Evolutionary conservation across 2,329 filamentous ascomycete genomes (phyloP), one percentile per base, ranked within the genome.

Genomic region (Diatrype stigma): DNA sequence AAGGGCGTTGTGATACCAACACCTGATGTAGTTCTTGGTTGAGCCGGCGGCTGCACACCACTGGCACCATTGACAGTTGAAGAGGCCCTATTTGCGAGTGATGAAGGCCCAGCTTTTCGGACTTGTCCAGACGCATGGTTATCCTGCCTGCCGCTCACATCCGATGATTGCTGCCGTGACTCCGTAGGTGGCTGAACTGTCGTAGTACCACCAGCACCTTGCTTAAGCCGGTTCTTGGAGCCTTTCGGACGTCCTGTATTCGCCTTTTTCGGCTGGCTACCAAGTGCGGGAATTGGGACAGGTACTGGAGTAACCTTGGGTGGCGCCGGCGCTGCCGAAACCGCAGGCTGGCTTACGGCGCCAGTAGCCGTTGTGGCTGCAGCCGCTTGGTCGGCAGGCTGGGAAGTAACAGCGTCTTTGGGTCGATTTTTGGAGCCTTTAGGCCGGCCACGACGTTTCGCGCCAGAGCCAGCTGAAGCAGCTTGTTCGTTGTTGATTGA

Each of bases 351-450:
- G 21, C 48, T 50, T 12, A 49, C 42, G 16, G 35, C 19, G 49
- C 40, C 55, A 38, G 34, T 53, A 34, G 42, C n/a, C 19, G 46
- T 22, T 16, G 51, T 28, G 6, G 53, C 12, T 46, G 56, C 53
- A 21, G 44, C 42, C 45, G 53, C 22, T 10, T 62, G 57, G 28
- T 59, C 46, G 42, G 54, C 52, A 57, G 64, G 65, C 51, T 66
- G 63, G 30, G 58, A 49, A 47, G 45, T 57, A 51, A 53, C 17
- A 30, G 12, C 28, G 26, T 71, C 67, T 53, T 73, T 77, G 2
- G 72, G 68, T 3, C 74, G 70, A 53, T 79, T 80, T 52, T 75
- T 78, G 1, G 77, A 80, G 0, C 78, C 78, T 52, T 79, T 79
- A 0, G 78, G 78, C 30, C 78, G 70, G 6, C 78, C 74, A 50